Percentiles rank a stretch among this genome's conserved stretches.
phyloP scores from a whole-genome alignment of 129 eudicot genomes.

The Silybum marianum region DNA sequence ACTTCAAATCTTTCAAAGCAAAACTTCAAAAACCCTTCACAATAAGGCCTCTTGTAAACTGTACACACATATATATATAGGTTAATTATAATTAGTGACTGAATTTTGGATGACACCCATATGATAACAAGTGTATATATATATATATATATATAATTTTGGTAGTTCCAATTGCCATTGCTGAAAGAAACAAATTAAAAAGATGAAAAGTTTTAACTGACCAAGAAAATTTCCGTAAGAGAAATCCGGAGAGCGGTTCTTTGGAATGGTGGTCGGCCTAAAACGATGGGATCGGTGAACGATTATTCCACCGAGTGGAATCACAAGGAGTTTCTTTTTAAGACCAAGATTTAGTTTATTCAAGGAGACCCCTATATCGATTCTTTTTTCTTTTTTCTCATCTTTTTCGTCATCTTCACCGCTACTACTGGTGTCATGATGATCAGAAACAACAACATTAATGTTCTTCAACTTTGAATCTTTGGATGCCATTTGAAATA shows the following conservation, averaged over 20 bases:
- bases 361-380: conserved; percentile 14
- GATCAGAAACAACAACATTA: neutral
- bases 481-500: conserved; percentile 16
- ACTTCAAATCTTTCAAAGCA: conserved; percentile 71
- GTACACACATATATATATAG: neutral
- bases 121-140: neutral
- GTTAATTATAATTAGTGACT: neutral
- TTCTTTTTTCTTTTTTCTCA: neutral
- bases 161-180: neutral
- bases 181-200: neutral
- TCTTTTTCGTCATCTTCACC: neutral
- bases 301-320: conserved; percentile 36
- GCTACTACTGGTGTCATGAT: neutral
- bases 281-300: conserved; percentile 26
- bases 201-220: neutral
- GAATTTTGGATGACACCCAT: neutral
- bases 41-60: conserved; percentile 67
- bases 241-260: conserved; percentile 4
- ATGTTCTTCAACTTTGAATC: conserved; percentile 11
- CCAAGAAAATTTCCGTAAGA: neutral
- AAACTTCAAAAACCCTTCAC: conserved; percentile 53
- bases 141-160: conserved; percentile 22
- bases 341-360: conserved; percentile 34
- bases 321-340: conserved; percentile 44
- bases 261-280: neutral